Evolutionary conservation across 257 asterid species (phyloP).

Genomic region (Nicotiana undulata): DNA sequence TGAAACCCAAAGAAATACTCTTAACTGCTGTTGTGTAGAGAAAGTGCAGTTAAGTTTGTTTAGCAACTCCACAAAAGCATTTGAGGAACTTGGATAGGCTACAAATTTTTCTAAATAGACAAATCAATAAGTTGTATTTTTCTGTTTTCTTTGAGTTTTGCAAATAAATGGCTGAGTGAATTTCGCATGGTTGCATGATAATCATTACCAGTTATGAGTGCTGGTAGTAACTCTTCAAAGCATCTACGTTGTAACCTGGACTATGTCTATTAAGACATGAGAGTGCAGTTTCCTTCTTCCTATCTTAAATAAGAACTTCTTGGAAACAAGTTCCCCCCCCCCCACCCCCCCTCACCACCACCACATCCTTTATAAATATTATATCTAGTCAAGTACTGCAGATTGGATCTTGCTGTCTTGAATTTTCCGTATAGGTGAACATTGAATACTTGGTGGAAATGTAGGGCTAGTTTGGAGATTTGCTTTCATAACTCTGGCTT

Average conservation of each 20-base stretch:
- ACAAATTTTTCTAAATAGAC: neutral
- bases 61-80: neutral
- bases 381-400: neutral
- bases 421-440: neutral
- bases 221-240: neutral
- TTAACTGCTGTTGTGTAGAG: neutral
- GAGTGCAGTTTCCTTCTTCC: neutral
- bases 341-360: neutral
- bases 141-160: neutral
- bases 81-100: neutral
- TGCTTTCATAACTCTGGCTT: neutral
- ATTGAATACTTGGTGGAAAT: neutral
- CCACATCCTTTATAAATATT: neutral
- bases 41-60: neutral
- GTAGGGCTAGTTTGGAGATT: neutral
- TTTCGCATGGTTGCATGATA: neutral
- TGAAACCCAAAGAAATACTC: neutral
- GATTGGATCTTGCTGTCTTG: neutral
- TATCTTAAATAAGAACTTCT: neutral
- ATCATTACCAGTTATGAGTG: neutral
- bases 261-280: neutral
- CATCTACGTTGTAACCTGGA: neutral
- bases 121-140: neutral
- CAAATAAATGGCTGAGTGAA: neutral
- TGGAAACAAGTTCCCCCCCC: neutral